These are phyloP conservation scores for Cystobasidium slooffiae DNA, from an alignment of 1,284 basidiomycete species.

Conservation along the genomic window DNA sequence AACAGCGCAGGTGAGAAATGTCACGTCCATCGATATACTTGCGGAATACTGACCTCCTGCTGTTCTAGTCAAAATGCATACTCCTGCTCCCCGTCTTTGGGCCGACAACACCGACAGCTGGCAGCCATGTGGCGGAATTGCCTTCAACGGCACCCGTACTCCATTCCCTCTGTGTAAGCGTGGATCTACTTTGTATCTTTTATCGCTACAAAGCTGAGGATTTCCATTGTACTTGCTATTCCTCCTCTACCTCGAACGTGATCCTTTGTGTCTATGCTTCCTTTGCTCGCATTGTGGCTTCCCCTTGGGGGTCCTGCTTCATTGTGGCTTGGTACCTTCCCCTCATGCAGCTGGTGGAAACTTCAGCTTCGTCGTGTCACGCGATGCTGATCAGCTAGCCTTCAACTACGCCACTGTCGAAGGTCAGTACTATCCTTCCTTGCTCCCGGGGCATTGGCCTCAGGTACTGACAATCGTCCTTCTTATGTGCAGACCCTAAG, in stretches of 20 bases:
- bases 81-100: conserved; percentile 23
- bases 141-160: conserved; percentile 32
- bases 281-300: too few relatives aligned
- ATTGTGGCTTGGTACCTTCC: background rate
- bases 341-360: conserved; percentile 15
- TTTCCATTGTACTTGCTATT: too few relatives aligned
- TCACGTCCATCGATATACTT: background rate
- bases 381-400: conserved; percentile 16
- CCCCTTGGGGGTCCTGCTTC: too few relatives aligned
- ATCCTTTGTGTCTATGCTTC: too few relatives aligned
- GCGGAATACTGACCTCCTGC: background rate
- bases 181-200: background rate
- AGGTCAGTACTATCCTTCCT: background rate
- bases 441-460: too few relatives aligned
- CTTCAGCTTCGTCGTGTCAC: conserved; percentile 20
- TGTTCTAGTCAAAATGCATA: conserved; percentile 15
- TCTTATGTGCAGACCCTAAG: conserved; percentile 9
- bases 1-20: conserved; percentile 1
- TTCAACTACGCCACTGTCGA: conserved; percentile 40
- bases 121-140: conserved; percentile 23
- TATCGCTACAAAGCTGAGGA: background rate
- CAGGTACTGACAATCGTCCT: background rate
- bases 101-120: conserved; percentile 20
- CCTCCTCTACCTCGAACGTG: too few relatives aligned
- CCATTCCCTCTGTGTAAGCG: conserved; percentile 14